Conservation (phyloP, 1,284 basidiomycete genomes). For the Sanghuangporus sanghuang region DNA sequence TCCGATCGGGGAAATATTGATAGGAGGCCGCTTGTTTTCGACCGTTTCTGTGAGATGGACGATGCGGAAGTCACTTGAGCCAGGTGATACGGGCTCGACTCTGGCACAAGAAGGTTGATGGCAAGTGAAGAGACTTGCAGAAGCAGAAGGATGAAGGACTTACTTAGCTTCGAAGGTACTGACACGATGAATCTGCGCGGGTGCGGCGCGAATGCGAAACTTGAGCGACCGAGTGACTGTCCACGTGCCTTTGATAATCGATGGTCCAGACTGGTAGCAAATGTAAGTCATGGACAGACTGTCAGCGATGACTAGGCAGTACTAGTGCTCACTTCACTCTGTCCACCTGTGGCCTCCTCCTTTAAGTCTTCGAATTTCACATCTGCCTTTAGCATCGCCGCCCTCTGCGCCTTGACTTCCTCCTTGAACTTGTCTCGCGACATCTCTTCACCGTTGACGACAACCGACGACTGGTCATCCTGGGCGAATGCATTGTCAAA, state of each 20-base stretch:
- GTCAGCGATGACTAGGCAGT: background rate
- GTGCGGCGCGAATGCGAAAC: slow-evolving; percentile 38
- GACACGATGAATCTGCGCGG: slow-evolving; percentile 33
- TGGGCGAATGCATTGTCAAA: slow-evolving; percentile 32
- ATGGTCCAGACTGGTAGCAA: slow-evolving; percentile 24
- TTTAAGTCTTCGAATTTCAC: slow-evolving; percentile 33
- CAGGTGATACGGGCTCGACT: background rate
- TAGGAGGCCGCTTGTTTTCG: background rate
- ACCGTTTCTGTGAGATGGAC: background rate
- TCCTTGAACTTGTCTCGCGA: slow-evolving; percentile 29
- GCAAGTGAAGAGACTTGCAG: background rate
- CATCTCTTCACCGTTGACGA: slow-evolving; percentile 29
- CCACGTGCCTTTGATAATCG: slow-evolving; percentile 37
- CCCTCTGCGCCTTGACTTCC: slow-evolving; percentile 20
- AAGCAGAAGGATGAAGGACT: slow-evolving; percentile 10
- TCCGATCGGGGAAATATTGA: background rate
- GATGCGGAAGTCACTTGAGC: background rate
- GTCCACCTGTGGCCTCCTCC: background rate
- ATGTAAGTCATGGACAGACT: background rate
- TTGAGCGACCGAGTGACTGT: slow-evolving; percentile 38
- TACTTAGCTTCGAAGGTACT: slow-evolving; percentile 41
- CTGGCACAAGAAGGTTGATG: background rate
- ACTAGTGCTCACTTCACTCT: background rate
- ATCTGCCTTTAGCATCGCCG: slow-evolving; percentile 20
- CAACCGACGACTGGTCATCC: slow-evolving; percentile 17